Conservation (phyloP, 2,329 filamentous ascomycete species). For the Exophiala dermatitidis region DNA sequence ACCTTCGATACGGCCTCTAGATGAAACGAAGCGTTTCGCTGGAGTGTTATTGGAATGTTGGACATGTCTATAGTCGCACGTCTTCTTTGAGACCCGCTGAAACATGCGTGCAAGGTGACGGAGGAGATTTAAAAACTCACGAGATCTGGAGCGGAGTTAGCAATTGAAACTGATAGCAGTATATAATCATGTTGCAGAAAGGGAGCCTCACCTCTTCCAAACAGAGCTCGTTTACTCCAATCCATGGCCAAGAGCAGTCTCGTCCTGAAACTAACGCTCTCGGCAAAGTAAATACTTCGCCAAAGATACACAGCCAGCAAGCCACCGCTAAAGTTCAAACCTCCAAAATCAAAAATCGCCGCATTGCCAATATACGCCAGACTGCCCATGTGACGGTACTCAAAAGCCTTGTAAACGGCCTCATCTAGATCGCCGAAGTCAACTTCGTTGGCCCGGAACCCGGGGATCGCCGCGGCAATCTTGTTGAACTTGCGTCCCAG, state of each 20-base stretch:
- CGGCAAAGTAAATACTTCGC: constrained; percentile 93
- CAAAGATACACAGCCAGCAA: constrained; percentile 92
- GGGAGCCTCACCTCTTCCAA: constrained; percentile 77
- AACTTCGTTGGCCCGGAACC: constrained; percentile 70
- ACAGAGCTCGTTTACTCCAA: constrained; percentile 93
- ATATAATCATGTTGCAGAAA: neutral
- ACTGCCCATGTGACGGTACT: constrained; percentile 85
- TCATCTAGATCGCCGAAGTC: constrained; percentile 86
- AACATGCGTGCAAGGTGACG: too few relatives aligned
- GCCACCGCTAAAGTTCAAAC: constrained; percentile 71
- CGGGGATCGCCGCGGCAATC: constrained; percentile 68
- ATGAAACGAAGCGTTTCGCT: too few relatives aligned
- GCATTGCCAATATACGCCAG: constrained; percentile 95
- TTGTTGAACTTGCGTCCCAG: constrained; percentile 92
- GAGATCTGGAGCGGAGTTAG: too few relatives aligned
- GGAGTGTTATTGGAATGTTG: too few relatives aligned
- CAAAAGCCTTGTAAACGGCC: constrained; percentile 86
- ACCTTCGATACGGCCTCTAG: too few relatives aligned
- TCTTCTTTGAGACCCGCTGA: too few relatives aligned
- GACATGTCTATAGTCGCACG: too few relatives aligned
- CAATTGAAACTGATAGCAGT: too few relatives aligned
- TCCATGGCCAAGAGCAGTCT: constrained; percentile 90
- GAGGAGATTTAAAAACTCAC: too few relatives aligned
- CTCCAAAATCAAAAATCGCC: constrained; percentile 88
- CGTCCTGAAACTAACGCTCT: constrained; percentile 90